These are phyloP conservation scores for Diaporthe sp. DNA, from an alignment of 2,329 filamentous ascomycete genomes.

Conservation along the genomic window DNA sequence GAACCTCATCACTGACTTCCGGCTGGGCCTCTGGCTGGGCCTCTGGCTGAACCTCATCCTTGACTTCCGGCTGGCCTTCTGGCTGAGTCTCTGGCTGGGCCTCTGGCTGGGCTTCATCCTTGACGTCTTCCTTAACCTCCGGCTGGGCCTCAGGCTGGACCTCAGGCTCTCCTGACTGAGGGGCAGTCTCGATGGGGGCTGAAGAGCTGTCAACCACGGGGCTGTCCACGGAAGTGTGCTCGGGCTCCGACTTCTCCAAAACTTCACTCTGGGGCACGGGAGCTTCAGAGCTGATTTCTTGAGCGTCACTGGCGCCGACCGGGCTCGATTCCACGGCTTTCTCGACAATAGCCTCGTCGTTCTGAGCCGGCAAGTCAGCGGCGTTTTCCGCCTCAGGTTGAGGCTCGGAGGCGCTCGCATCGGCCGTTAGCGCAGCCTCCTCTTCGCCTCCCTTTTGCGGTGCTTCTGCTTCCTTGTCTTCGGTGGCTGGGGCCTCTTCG, in stretches of 20 bases:
- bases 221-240: background rate
- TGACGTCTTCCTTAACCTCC: conserved; percentile 26
- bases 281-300: background rate
- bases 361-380: conserved; percentile 1
- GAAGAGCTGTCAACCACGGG: conserved; percentile 19
- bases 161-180: conserved; percentile 28
- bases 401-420: background rate
- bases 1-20: conserved; percentile 12
- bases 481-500: background rate
- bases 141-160: background rate
- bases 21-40: conserved; percentile 1
- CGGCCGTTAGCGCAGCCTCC: conserved; percentile 13
- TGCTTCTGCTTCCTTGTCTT: background rate
- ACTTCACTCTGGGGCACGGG: background rate
- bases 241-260: background rate
- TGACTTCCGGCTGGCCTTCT: background rate
- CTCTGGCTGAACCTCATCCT: conserved; percentile 4
- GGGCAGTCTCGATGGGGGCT: conserved; percentile 31
- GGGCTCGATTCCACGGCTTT: conserved; percentile 33
- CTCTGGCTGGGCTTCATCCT: conserved; percentile 8
- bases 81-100: conserved; percentile 2
- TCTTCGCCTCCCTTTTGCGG: conserved; percentile 25
- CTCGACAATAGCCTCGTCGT: conserved; percentile 26
- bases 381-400: background rate
- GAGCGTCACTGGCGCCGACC: conserved; percentile 28